These are phyloP conservation scores for Claviceps cyperi DNA, from an alignment of 2,329 filamentous ascomycete genomes.

Conservation along the genomic window DNA sequence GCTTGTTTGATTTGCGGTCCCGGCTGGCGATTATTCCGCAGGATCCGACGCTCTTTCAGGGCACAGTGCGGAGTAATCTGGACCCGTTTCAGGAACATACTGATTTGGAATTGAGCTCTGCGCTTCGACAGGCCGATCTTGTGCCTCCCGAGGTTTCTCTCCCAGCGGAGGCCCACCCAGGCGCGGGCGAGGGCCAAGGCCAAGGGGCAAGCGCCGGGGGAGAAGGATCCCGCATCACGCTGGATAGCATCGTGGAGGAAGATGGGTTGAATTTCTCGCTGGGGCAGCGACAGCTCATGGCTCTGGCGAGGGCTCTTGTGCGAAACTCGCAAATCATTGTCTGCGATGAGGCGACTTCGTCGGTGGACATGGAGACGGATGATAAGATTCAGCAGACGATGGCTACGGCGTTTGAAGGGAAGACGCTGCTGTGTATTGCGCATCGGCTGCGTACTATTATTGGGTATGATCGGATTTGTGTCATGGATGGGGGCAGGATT, in stretches of 20 bases:
- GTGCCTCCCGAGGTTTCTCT: constrained; percentile 47
- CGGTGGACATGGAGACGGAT: constrained; percentile 92
- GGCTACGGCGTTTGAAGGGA: constrained; percentile 67
- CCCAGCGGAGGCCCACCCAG: constrained; percentile 48
- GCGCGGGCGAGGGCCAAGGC: constrained; percentile 19
- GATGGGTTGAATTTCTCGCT: constrained; percentile 94
- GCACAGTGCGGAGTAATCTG: constrained; percentile 65
- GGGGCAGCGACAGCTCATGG: constrained; percentile 90
- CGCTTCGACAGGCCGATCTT: constrained; percentile 62
- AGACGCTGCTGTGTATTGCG: constrained; percentile 83
- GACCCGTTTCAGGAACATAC: constrained; percentile 70
- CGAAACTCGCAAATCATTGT: constrained; percentile 83
- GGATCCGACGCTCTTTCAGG: constrained; percentile 70
- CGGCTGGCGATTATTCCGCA: constrained; percentile 73
- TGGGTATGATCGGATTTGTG: constrained; percentile 86
- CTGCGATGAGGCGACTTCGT: constrained; percentile 89
- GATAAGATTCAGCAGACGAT: constrained; percentile 90
- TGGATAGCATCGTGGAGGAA: constrained; percentile 79
- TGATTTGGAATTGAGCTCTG: constrained; percentile 65
- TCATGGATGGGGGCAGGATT: constrained; percentile 84
- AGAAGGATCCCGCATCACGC: constrained; percentile 58
- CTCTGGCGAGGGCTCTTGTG: constrained; percentile 78
- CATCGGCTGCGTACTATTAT: constrained; percentile 87
- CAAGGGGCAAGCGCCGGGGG: constrained; percentile 23
- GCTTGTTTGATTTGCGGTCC: constrained; percentile 60